Percentiles rank a stretch among this genome's conserved stretches.
These are phyloP conservation scores for Domatiomyces catenatus DNA, from an alignment of 2,329 filamentous ascomycete species.

Conservation along the genomic window DNA sequence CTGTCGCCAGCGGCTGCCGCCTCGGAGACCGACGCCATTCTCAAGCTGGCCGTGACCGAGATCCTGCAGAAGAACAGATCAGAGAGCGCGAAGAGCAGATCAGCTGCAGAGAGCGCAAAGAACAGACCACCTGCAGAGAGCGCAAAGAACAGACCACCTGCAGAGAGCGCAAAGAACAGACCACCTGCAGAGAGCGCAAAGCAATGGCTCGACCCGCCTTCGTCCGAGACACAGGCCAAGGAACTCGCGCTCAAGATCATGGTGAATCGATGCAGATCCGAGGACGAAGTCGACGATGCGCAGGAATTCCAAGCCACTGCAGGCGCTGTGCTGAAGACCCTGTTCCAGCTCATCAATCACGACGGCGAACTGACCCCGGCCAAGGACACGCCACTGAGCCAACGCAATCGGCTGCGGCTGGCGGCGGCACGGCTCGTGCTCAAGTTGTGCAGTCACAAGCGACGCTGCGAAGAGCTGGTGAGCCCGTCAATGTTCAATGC, in stretches of 20 bases:
- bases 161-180: constrained; percentile 20
- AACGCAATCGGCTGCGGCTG: constrained; percentile 68
- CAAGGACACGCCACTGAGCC: constrained; percentile 57
- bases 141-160: constrained; percentile 22
- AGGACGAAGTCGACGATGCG: constrained; percentile 35
- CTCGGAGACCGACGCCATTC: constrained; percentile 59
- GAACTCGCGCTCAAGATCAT: constrained; percentile 69
- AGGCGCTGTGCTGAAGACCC: constrained; percentile 57
- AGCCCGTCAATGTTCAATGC: constrained; percentile 61
- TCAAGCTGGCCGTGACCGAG: constrained; percentile 60
- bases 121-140: constrained; percentile 9
- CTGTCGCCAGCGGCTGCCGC: constrained; percentile 57
- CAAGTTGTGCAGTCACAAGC: constrained; percentile 66
- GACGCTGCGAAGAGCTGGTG: constrained; percentile 58
- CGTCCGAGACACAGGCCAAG: constrained; percentile 73
- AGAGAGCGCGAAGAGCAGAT: too few relatives aligned
- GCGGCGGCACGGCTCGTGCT: constrained; percentile 64
- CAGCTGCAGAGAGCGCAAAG: constrained; percentile 18
- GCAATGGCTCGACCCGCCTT: constrained; percentile 53
- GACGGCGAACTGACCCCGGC: constrained; percentile 68
- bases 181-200: constrained; percentile 19
- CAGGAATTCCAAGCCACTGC: constrained; percentile 36
- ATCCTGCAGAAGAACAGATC: constrained; percentile 53
- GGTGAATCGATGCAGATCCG: constrained; percentile 65
- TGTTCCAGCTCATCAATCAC: constrained; percentile 59